Evolutionary conservation across 108 stramenopile genomes (phyloP).

Genomic region (Bacterosira constricta): DNA sequence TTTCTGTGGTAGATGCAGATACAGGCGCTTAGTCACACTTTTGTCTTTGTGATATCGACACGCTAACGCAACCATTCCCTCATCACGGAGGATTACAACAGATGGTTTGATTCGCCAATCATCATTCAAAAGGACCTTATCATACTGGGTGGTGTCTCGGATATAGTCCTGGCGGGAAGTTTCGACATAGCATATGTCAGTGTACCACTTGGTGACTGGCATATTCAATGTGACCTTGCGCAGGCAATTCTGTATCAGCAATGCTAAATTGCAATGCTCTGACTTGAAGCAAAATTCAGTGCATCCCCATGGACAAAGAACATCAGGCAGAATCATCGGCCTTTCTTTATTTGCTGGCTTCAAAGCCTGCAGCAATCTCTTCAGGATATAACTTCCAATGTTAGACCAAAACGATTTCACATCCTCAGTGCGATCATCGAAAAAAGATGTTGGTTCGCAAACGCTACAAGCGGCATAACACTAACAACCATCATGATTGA

Average conservation of each 20-base stretch:
- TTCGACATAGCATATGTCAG: not conserved
- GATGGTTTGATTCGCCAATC: not conserved
- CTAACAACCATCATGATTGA: too few relatives aligned
- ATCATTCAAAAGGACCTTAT: not conserved
- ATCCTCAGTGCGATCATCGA: too few relatives aligned
- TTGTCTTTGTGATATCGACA: not conserved
- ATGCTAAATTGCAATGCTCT: not conserved
- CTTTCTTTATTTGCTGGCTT: not conserved
- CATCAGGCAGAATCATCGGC: constrained; percentile 6
- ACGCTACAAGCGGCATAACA: too few relatives aligned
- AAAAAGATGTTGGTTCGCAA: too few relatives aligned
- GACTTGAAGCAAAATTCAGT: constrained; percentile 8
- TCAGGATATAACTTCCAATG: too few relatives aligned
- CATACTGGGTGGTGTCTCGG: not conserved
- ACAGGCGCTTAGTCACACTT: not conserved
- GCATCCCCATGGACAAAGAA: constrained; percentile 29
- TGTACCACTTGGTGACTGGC: not conserved
- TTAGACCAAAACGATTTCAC: too few relatives aligned
- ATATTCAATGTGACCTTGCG: not conserved
- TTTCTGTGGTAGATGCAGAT: not conserved
- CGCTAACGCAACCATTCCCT: not conserved
- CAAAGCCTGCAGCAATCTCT: not conserved
- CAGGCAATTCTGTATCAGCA: not conserved
- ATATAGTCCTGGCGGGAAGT: not conserved
- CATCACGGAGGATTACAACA: not conserved